phyloP scores from a whole-genome alignment of 345 rosid species.

The Citrus glauca region DNA sequence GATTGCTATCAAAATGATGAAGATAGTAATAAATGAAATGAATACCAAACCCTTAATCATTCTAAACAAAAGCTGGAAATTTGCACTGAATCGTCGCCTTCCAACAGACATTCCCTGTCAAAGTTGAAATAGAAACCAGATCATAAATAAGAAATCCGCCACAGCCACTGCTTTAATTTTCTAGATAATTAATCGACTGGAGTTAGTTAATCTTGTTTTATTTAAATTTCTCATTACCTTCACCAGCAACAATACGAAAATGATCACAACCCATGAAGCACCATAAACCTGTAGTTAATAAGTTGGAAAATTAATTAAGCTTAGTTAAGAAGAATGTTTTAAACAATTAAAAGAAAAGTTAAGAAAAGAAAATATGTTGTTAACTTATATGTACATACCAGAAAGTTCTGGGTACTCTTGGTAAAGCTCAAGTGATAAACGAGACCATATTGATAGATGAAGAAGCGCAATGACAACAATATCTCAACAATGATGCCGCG shows the following conservation, averaged over 20 bases:
- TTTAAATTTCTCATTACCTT: constrained; percentile 37
- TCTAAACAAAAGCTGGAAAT: constrained; percentile 71
- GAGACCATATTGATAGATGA: constrained; percentile 60
- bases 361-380: neutral
- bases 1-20: constrained; percentile 55
- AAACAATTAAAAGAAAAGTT: neutral
- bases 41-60: constrained; percentile 70
- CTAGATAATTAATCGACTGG: neutral
- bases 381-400: constrained; percentile 26
- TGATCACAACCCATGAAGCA: constrained; percentile 46
- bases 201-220: no score
- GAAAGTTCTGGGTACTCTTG: constrained; percentile 33
- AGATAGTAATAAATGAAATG: constrained; percentile 46
- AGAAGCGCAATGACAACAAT: constrained; percentile 48
- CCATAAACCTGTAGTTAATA: constrained; percentile 36
- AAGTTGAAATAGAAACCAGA: no score
- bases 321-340: neutral
- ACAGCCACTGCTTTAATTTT: no score
- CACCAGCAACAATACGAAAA: constrained; percentile 38
- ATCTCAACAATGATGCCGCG: constrained; percentile 47
- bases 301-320: no score
- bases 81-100: constrained; percentile 60
- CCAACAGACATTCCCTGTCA: constrained; percentile 65
- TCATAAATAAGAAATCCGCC: no score
- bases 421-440: constrained; percentile 51